A percentile compares a stretch with the other conserved stretches of the same genome.
phyloP scores from a whole-genome alignment of 768 basidiomycete species.

The Inosperma sp. region DNA sequence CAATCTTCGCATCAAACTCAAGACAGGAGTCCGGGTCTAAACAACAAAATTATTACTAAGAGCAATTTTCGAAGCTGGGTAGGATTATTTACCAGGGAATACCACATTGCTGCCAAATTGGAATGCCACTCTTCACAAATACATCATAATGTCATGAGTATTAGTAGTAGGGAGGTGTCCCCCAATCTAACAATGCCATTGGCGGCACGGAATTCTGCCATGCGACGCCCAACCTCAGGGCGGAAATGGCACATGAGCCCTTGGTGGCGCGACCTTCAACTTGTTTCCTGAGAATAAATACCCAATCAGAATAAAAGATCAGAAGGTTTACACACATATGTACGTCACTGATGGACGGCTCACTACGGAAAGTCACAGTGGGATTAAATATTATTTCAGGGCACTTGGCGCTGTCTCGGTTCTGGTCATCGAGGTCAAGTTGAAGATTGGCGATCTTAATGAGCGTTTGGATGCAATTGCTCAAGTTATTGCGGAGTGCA shows the following conservation, averaged over 20 bases:
- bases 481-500: background rate
- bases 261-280: slow-evolving; percentile 96
- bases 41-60: too few species aligned
- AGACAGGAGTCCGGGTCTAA: too few species aligned
- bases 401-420: background rate
- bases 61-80: too few species aligned
- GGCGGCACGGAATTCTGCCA: slow-evolving; percentile 65
- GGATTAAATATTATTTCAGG: background rate
- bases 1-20: too few species aligned
- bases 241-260: slow-evolving; percentile 98
- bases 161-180: slow-evolving; percentile 66
- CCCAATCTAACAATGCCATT: slow-evolving; percentile 84
- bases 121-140: too few species aligned
- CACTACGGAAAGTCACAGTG: too few species aligned
- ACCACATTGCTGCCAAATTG: too few species aligned
- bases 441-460: background rate
- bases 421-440: background rate
- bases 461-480: background rate
- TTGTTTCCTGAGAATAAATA: slow-evolving; percentile 66
- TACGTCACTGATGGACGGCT: slow-evolving; percentile 50
- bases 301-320: slow-evolving; percentile 3
- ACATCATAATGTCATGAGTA: too few species aligned
- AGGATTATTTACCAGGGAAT: too few species aligned
- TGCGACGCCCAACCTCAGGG: slow-evolving; percentile 88
- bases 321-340: slow-evolving; percentile 44